Conservation (phyloP, 2,329 filamentous ascomycete species). For the Aspergillus versicolor region DNA sequence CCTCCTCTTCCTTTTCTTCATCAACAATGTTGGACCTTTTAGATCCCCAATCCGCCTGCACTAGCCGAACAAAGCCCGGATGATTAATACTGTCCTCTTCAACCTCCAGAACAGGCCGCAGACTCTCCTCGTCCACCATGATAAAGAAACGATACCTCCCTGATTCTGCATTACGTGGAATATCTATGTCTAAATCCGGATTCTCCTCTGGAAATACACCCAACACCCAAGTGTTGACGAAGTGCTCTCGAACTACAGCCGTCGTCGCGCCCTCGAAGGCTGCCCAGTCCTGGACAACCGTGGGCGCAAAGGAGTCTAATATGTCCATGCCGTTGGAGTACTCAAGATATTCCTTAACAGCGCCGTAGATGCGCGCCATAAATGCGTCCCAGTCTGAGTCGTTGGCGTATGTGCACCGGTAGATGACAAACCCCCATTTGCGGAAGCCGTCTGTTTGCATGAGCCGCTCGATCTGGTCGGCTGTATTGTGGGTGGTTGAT, state of each 20-base stretch:
- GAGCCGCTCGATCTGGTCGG: conserved; percentile 43
- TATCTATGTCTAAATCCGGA: not conserved
- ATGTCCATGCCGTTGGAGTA: conserved; percentile 11
- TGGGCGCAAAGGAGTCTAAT: conserved; percentile 15
- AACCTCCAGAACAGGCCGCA: conserved; percentile 11
- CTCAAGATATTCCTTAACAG: not conserved
- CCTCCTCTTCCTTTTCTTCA: conserved; percentile 3
- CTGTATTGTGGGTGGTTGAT: no score
- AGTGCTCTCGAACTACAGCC: conserved; percentile 13
- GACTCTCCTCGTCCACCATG: conserved; percentile 17
- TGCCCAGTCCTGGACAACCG: conserved; percentile 15
- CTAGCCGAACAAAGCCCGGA: conserved; percentile 12
- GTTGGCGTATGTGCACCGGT: conserved; percentile 14
- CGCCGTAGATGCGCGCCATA: conserved; percentile 7
- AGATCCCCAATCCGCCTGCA: conserved; percentile 14
- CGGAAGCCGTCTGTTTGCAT: conserved; percentile 5
- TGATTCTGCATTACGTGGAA: not conserved
- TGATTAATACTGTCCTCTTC: not conserved
- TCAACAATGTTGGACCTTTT: not conserved
- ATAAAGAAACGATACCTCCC: conserved; percentile 19
- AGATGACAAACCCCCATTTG: conserved; percentile 11
- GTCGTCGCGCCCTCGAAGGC: conserved; percentile 16
- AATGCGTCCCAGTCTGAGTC: conserved; percentile 8
- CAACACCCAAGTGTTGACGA: conserved; percentile 5
- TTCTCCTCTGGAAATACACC: conserved; percentile 10